These are phyloP conservation scores for Diaporthe australafricana DNA, from an alignment of 2,329 filamentous ascomycete species.

Conservation along the genomic window DNA sequence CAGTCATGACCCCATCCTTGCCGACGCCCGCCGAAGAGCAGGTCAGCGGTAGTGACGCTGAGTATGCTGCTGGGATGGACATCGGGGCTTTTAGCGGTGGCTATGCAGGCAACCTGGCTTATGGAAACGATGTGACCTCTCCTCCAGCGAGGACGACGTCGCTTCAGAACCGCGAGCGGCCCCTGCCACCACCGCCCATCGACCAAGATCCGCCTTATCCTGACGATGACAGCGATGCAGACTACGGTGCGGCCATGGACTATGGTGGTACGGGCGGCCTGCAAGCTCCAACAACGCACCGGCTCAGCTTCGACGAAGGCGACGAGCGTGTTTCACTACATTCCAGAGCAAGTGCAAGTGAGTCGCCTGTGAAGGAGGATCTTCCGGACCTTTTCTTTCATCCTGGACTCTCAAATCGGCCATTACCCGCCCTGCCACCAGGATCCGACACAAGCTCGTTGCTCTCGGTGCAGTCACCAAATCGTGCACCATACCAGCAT, in stretches of 20 bases:
- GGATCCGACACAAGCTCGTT: slow-evolving; percentile 71
- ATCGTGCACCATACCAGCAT: slow-evolving; percentile 60
- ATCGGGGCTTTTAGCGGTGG: slow-evolving; percentile 80
- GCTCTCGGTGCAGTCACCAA: slow-evolving; percentile 58
- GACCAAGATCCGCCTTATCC: slow-evolving; percentile 51
- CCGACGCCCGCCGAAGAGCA: slow-evolving; percentile 63
- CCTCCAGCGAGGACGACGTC: slow-evolving; percentile 49
- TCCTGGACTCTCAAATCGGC: slow-evolving; percentile 78
- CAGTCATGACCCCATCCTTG: slow-evolving; percentile 50
- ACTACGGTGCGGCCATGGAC: slow-evolving; percentile 75
- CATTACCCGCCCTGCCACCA: slow-evolving; percentile 70
- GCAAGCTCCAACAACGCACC: slow-evolving; percentile 77
- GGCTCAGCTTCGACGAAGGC: slow-evolving; percentile 91
- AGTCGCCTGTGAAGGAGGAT: slow-evolving; percentile 77
- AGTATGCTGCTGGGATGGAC: slow-evolving; percentile 75
- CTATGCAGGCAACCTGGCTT: slow-evolving; percentile 65
- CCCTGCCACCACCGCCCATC: slow-evolving; percentile 48
- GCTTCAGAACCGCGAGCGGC: slow-evolving; percentile 33
- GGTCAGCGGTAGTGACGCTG: slow-evolving; percentile 72
- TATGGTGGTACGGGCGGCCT: slow-evolving; percentile 91
- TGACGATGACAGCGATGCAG: slow-evolving; percentile 56
- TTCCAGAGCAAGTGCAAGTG: slow-evolving; percentile 68
- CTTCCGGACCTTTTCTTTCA: slow-evolving; percentile 95
- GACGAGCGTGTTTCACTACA: slow-evolving; percentile 78
- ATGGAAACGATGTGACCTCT: slow-evolving; percentile 60